phyloP scores from a whole-genome alignment of 371 early-diverging fungal genomes.

The Ecytonucleospora hepatopenaei region DNA sequence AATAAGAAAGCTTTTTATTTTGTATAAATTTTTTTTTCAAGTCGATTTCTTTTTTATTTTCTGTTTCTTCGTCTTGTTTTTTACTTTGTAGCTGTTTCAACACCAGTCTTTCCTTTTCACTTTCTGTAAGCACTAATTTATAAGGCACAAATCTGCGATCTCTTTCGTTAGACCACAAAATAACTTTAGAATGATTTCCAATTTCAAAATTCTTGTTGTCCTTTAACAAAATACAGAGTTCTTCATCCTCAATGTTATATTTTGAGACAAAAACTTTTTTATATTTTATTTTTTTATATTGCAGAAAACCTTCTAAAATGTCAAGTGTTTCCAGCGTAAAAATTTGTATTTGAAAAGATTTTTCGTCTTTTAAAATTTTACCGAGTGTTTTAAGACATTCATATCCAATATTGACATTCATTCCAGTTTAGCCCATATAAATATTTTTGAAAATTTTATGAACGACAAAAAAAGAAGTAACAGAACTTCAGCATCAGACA shows the following conservation, averaged over 20 bases:
- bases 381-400: background rate
- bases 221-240: constrained; percentile 5
- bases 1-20: constrained; percentile 5
- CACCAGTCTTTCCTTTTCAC: constrained; percentile 13
- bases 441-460: background rate
- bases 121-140: constrained; percentile 9
- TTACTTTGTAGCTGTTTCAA: background rate
- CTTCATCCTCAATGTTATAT: background rate
- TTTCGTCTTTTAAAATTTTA: constrained; percentile 10
- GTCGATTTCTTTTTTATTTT: too few species aligned
- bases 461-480: background rate
- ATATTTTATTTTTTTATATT: constrained; percentile 13
- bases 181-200: background rate
- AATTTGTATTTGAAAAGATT: constrained; percentile 17
- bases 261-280: constrained; percentile 10
- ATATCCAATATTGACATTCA: background rate
- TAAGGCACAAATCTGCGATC: constrained; percentile 24
- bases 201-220: constrained; percentile 5
- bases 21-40: background rate
- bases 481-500: constrained; percentile 15
- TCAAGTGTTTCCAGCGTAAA: constrained; percentile 20
- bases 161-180: constrained; percentile 12
- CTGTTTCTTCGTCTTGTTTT: too few species aligned
- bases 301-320: constrained; percentile 8
- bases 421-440: background rate